Percentiles rank a stretch among this genome's conserved stretches.
Conservation (phyloP, 768 basidiomycete species). For the Termitomyces sp. region DNA sequence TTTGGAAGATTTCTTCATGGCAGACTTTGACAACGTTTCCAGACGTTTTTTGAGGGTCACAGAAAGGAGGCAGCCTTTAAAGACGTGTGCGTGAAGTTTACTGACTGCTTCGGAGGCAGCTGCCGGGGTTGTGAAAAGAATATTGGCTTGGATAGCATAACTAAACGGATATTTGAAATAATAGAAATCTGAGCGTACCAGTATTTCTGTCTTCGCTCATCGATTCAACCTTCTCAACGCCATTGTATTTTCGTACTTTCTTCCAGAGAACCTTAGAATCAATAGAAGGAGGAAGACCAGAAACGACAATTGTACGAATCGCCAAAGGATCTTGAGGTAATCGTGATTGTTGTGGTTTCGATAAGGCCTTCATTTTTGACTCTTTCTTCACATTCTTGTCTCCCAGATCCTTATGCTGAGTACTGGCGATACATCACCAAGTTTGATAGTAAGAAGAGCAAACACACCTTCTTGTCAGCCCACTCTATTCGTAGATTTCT, state of each 20-base stretch:
- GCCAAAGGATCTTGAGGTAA: conserved; percentile 67
- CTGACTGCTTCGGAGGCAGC: conserved; percentile 64
- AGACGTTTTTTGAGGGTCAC: conserved; percentile 84
- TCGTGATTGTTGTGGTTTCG: conserved; percentile 25
- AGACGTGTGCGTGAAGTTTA: conserved; percentile 89
- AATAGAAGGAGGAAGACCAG: conserved; percentile 60
- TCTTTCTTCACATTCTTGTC: conserved; percentile 31
- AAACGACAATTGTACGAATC: conserved; percentile 72
- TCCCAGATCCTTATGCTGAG: conserved; percentile 40
- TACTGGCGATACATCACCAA: not conserved
- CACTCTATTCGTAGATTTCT: conserved; percentile 71
- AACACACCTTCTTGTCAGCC: conserved; percentile 71
- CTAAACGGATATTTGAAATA: not conserved
- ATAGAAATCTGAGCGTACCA: conserved; percentile 29
- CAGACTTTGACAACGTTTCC: conserved; percentile 54
- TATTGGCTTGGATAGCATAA: conserved; percentile 44
- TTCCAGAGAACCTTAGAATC: conserved; percentile 76
- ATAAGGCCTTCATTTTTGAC: conserved; percentile 30
- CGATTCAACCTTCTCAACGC: conserved; percentile 64
- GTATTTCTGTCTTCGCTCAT: conserved; percentile 40
- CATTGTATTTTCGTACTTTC: conserved; percentile 74
- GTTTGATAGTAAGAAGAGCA: not conserved
- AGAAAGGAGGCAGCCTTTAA: conserved; percentile 83
- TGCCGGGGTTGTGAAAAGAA: conserved; percentile 63
- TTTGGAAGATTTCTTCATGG: conserved; percentile 18